Base-by-base conservation (phyloP, 1,284 basidiomycete species). In the Cutaneotrichosporon curvatum region DNA sequence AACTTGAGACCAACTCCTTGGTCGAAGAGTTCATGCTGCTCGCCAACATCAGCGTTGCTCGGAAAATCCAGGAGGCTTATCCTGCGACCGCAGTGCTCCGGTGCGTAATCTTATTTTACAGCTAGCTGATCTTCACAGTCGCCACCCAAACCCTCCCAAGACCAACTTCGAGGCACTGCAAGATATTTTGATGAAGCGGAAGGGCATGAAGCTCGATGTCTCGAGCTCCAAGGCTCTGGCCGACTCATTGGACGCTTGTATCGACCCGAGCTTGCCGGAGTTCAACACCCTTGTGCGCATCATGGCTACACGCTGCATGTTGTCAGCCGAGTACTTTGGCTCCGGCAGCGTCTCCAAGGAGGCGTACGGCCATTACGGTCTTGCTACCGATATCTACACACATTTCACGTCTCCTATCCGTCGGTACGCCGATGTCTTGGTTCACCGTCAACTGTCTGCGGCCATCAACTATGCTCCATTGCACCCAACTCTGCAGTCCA, bases 11-110 rank as follows among this genome's bases (percentile, higher is more conserved):
- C 11, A 98, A 98, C 68, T 91, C 86, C 55, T 75, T 99, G 10
- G 95, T 98, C 2, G 95, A 99, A 67, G 95, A 98, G 72, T 98
- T 98, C 71, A 98, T 99, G 95, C 75, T 99, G 53, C 80, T 98
- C 47, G 95, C 95, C 22, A 98, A 98, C 63, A 87, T 95, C 58
- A 89, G 85, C 53, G 95, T 97, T 0, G 95, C 94, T 8, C 74
- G 76, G 60, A 86, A 85, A 69, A 96, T 96, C 37, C 87, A 96
- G 66, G 88, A 95, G 61, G 82, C 85, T 1, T 98, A 92, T 74
- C 94, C 95, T 2, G 87, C 90, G 63, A 97, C 92, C 1, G 89
- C 92, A 4, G 94, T 99, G 0, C 75, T 98, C 37, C 79, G 89
- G 84, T 86, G 40, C 18, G n/a, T 28, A 16, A 8, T 4, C 1